These are phyloP conservation scores for Solanum clarkiae DNA, from an alignment of 257 asterid genomes.

Conservation along the genomic window DNA sequence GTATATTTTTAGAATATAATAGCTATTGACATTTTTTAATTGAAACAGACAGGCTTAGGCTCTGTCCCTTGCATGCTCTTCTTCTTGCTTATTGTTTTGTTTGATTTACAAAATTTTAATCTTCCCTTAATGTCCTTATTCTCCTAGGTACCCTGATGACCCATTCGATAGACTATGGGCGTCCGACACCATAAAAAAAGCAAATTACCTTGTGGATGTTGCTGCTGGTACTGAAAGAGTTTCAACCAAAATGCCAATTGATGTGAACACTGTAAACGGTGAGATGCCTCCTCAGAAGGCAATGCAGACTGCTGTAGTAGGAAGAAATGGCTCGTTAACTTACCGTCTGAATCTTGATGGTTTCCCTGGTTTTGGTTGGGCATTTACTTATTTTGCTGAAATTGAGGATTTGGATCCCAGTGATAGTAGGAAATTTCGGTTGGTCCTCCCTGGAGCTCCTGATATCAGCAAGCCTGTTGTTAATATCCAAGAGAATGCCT, in stretches of 20 bases:
- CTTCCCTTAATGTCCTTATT: neutral
- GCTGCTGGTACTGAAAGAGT: constrained; percentile 85
- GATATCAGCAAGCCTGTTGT: constrained; percentile 72
- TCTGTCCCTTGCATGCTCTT: neutral
- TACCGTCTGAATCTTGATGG: constrained; percentile 94
- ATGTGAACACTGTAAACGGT: constrained; percentile 23
- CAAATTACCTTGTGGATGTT: constrained; percentile 92
- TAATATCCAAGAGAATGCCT: constrained; percentile 92
- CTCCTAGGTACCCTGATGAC: constrained; percentile 81
- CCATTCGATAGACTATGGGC: constrained; percentile 92
- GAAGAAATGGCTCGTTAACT: constrained; percentile 80
- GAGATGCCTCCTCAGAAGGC: constrained; percentile 88
- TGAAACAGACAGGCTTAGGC: neutral
- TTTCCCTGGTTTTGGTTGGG: constrained; percentile 92
- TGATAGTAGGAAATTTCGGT: constrained; percentile 67
- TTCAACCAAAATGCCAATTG: constrained; percentile 63
- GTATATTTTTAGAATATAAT: neutral
- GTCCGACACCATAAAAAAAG: constrained; percentile 70
- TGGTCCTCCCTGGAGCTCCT: constrained; percentile 57
- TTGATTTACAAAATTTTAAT: neutral
- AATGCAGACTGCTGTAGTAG: constrained; percentile 99
- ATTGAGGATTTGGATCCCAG: constrained; percentile 57
- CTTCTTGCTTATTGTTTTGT: neutral
- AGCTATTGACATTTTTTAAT: neutral
- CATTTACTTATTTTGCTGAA: constrained; percentile 85